Percentiles rank a stretch among this genome's conserved stretches.
These are phyloP conservation scores for Annulohypoxylon moriforme DNA, from an alignment of 495 filamentous ascomycete species.

Conservation along the genomic window DNA sequence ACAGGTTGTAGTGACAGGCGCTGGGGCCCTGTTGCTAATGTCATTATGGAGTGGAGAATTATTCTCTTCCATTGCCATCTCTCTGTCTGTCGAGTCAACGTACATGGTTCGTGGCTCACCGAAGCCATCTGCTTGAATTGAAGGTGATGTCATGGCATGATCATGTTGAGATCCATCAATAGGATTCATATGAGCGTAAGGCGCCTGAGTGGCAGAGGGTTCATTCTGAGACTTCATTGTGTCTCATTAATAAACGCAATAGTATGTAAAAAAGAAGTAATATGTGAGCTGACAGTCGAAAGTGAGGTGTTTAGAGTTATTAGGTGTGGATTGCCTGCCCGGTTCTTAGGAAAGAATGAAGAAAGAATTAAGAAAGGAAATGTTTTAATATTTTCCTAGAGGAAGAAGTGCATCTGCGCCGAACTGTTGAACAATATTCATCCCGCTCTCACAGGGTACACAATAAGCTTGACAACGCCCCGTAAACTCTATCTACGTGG, in stretches of 20 bases:
- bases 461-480: not conserved
- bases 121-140: not conserved
- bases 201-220: not conserved
- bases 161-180: not conserved
- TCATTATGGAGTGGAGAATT: not conserved
- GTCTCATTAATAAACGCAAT: not conserved
- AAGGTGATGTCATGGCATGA: not conserved
- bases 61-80: not conserved
- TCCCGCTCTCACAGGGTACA: no score
- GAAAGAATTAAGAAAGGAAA: not conserved
- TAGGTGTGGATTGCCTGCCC: not conserved
- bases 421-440: not conserved
- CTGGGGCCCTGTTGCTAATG: not conserved
- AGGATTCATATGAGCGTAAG: not conserved
- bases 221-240: not conserved
- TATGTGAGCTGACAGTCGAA: not conserved
- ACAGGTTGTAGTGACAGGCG: not conserved
- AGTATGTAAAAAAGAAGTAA: not conserved
- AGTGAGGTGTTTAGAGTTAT: not conserved
- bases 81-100: not conserved
- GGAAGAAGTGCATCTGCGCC: not conserved
- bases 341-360: not conserved
- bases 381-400: not conserved
- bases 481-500: not conserved
- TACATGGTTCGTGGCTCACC: not conserved